Percentiles rank a stretch among this genome's conserved stretches.
phyloP scores from a whole-genome alignment of 306 rosid species.

The Echinosophora koreensis region DNA sequence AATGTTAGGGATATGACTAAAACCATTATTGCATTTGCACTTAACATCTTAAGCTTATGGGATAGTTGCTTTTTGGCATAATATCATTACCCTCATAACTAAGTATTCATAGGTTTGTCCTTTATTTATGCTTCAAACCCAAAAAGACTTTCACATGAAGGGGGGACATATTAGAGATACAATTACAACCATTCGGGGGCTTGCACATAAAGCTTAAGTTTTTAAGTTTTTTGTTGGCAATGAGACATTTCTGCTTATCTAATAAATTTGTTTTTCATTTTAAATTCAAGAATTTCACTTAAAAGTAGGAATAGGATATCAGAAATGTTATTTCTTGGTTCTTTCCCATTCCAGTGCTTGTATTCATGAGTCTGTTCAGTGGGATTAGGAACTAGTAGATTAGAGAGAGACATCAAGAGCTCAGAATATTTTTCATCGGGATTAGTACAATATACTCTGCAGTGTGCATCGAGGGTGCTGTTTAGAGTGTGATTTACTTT shows the following conservation, averaged over 20 bases:
- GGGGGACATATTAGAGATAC: not conserved
- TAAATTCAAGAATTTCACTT: not conserved
- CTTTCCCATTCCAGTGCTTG: not conserved
- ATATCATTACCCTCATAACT: not conserved
- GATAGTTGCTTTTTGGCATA: not conserved
- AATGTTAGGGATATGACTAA: not conserved
- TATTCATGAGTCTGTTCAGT: not conserved
- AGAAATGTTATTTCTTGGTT: not conserved
- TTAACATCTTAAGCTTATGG: constrained; percentile 29
- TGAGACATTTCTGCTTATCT: constrained; percentile 1
- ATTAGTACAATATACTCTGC: not conserved
- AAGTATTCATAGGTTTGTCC: not conserved
- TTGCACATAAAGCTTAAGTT: constrained; percentile 1
- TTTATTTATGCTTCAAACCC: constrained; percentile 13
- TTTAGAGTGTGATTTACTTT: not conserved
- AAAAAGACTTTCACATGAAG: not conserved
- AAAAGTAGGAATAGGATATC: not conserved
- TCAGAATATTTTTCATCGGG: not conserved
- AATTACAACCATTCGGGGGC: not conserved
- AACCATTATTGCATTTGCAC: constrained; percentile 29
- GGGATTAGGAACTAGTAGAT: not conserved
- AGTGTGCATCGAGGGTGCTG: not conserved
- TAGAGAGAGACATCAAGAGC: not conserved
- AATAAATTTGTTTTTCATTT: constrained; percentile 5
- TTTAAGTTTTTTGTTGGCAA: constrained; percentile 11